Conservation (phyloP, 2,329 filamentous ascomycete species). For the Madurella fahalii region DNA sequence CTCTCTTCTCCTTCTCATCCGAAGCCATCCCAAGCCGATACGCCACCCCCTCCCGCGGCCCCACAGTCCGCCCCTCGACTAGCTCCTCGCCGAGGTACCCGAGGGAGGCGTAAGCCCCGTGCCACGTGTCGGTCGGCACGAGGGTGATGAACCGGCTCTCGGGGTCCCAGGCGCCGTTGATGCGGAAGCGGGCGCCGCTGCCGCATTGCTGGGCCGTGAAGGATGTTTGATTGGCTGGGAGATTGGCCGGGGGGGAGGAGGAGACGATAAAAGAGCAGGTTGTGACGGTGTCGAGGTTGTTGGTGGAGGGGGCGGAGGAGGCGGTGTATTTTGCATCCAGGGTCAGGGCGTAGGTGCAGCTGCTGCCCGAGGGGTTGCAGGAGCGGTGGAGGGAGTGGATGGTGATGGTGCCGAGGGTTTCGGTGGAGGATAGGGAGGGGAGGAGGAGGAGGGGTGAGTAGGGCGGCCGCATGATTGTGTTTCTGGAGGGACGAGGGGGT, state of each 20-base stretch:
- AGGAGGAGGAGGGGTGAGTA: background rate
- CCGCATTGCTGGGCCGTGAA: background rate
- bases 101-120: constrained; percentile 22
- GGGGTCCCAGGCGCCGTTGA: constrained; percentile 22
- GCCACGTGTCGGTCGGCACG: constrained; percentile 18
- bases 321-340: background rate
- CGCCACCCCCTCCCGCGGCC: background rate
- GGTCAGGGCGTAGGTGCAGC: constrained; percentile 12
- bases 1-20: background rate
- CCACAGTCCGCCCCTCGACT: background rate
- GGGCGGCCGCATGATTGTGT: background rate
- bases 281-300: background rate
- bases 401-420: constrained; percentile 8
- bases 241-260: background rate
- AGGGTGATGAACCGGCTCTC: constrained; percentile 22
- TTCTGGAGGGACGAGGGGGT: too few relatives aligned
- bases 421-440: background rate
- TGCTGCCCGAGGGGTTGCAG: background rate
- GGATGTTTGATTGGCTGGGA: constrained; percentile 2
- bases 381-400: constrained; percentile 1
- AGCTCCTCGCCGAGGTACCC: constrained; percentile 21
- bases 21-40: constrained; percentile 5
- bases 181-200: constrained; percentile 12
- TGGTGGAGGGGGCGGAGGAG: background rate
- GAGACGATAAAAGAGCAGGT: constrained; percentile 4